Conservation (phyloP, 352 stramenopile species). For the Globisporangium viniferum region DNA sequence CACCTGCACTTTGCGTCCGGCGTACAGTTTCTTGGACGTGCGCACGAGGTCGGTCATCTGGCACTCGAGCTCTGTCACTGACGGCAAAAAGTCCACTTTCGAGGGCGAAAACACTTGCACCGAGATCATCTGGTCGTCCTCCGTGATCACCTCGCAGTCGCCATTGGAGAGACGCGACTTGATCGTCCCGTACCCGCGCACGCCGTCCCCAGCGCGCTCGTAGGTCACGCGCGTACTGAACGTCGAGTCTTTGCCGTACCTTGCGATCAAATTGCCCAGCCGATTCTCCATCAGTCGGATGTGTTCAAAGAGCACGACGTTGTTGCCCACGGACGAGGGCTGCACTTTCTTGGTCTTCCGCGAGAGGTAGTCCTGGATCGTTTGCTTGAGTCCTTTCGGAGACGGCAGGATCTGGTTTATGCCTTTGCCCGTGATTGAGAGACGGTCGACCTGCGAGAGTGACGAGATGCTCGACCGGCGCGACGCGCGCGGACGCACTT, state of each 20-base stretch:
- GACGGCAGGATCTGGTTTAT: constrained; percentile 49
- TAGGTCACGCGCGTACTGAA: constrained; percentile 50
- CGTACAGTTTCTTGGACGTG: constrained; percentile 46
- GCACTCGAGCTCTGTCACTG: constrained; percentile 44
- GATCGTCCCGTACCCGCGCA: constrained; percentile 57
- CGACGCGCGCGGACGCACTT: constrained; percentile 31
- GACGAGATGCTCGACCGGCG: constrained; percentile 62
- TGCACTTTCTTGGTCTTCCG: constrained; percentile 72
- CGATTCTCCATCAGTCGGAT: constrained; percentile 34
- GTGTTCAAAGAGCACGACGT: constrained; percentile 28
- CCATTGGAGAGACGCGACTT: constrained; percentile 39
- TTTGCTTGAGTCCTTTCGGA: constrained; percentile 57
- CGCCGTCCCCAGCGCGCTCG: constrained; percentile 30
- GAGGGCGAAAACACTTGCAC: constrained; percentile 44
- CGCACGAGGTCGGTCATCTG: constrained; percentile 48
- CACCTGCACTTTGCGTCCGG: constrained; percentile 66
- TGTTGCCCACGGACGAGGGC: constrained; percentile 24
- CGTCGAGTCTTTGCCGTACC: constrained; percentile 11
- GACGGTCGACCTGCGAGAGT: constrained; percentile 56
- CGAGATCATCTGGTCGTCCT: constrained; percentile 59
- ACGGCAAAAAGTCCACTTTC: constrained; percentile 59
- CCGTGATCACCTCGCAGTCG: constrained; percentile 52
- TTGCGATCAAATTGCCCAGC: constrained; percentile 9
- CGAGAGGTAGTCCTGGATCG: constrained; percentile 56
- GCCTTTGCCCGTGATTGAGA: constrained; percentile 49